A percentile compares a stretch with the other conserved stretches of the same genome.
Evolutionary conservation across 2,329 filamentous ascomycete genomes (phyloP).

Genomic region (Colletotrichum trifolii): DNA sequence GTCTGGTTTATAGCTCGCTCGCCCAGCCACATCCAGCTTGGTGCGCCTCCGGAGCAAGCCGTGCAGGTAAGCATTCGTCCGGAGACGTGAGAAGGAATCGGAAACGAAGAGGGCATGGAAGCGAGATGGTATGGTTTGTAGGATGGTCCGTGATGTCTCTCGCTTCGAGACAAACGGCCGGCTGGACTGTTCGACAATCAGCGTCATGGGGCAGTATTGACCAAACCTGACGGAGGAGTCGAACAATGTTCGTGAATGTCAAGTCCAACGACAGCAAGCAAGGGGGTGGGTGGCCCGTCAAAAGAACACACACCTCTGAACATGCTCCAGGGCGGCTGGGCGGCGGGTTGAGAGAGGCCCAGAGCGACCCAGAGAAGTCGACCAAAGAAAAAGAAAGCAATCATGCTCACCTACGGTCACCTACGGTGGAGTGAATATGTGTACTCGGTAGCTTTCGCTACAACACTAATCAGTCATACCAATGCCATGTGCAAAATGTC

Average conservation of each 20-base stretch:
- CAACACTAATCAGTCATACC: neutral
- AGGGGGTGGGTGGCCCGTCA: neutral
- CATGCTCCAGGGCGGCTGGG: conserved; percentile 31
- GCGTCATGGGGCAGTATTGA: conserved; percentile 5
- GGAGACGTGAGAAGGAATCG: conserved; percentile 2
- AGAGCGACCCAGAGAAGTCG: conserved; percentile 14
- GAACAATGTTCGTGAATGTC: neutral
- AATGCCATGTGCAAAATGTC: conserved; percentile 24
- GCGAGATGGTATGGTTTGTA: neutral
- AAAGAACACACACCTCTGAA: conserved; percentile 1
- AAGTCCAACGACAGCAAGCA: conserved; percentile 5
- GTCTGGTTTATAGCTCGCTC: neutral
- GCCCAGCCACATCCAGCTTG: conserved; percentile 12
- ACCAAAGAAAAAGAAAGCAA: conserved; percentile 3
- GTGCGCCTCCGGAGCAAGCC: neutral
- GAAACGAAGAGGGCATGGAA: neutral
- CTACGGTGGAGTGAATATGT: neutral
- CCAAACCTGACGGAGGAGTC: neutral
- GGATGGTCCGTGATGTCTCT: conserved; percentile 4
- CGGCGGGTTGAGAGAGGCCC: conserved; percentile 11
- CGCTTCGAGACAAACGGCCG: conserved; percentile 3
- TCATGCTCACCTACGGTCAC: conserved; percentile 3
- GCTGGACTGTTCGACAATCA: conserved; percentile 10
- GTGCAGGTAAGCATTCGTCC: neutral
- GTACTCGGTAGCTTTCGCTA: conserved; percentile 5